phyloP scores from a whole-genome alignment of 83 land plant species.

The Picea engelmannii region DNA sequence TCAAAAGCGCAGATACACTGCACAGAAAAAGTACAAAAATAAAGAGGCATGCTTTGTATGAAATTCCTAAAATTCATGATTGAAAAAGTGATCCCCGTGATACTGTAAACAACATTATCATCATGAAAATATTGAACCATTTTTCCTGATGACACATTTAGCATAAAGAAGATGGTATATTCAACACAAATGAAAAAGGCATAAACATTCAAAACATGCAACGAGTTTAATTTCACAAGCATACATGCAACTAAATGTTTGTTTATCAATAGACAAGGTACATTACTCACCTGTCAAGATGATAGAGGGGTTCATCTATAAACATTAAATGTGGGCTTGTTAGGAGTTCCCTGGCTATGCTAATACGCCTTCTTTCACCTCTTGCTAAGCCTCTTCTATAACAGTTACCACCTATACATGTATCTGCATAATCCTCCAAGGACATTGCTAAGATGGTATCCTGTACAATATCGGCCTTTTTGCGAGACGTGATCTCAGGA shows the following conservation, averaged over 20 bases:
- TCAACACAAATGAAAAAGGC: too few relatives aligned
- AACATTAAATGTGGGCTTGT: constrained; percentile 76
- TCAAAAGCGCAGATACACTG: constrained; percentile 86
- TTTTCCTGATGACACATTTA: too few relatives aligned
- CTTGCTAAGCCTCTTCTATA: constrained; percentile 75
- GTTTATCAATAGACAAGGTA: too few relatives aligned
- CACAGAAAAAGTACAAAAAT: not conserved
- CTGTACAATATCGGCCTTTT: constrained; percentile 63
- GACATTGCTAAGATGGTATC: constrained; percentile 90
- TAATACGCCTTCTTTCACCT: constrained; percentile 87
- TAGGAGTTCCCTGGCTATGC: constrained; percentile 88
- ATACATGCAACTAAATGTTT: too few relatives aligned
- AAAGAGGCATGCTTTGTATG: too few relatives aligned
- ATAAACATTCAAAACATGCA: too few relatives aligned
- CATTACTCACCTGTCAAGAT: constrained; percentile 76
- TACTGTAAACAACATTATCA: too few relatives aligned
- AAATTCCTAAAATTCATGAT: too few relatives aligned
- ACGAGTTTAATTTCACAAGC: too few relatives aligned
- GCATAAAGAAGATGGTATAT: too few relatives aligned
- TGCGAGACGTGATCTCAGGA: constrained; percentile 44
- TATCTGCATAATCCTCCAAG: constrained; percentile 79
- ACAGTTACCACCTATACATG: constrained; percentile 84
- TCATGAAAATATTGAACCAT: too few relatives aligned
- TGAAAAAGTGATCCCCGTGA: too few relatives aligned
- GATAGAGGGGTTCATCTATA: constrained; percentile 94